phyloP scores from a whole-genome alignment of 768 basidiomycete genomes.

The Panaeolus papilionaceus region DNA sequence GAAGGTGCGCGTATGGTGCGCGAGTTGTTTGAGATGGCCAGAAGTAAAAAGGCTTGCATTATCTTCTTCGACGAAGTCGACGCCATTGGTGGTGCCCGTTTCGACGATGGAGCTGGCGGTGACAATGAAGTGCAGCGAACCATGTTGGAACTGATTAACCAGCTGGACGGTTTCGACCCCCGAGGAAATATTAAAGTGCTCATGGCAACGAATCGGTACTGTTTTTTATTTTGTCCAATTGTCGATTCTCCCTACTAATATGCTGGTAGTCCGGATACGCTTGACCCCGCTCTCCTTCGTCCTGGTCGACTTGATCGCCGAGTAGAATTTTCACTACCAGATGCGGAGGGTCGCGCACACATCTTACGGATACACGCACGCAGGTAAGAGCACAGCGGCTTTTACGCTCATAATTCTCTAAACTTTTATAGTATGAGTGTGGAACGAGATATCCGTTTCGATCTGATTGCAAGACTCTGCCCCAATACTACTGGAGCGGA shows the following conservation, averaged over 20 bases:
- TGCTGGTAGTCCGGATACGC: constrained; percentile 84
- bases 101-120: constrained; percentile 98
- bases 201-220: constrained; percentile 97
- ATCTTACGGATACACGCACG: constrained; percentile 97
- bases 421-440: constrained; percentile 83
- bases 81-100: constrained; percentile 96
- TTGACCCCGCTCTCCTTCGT: constrained; percentile 94
- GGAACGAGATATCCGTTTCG: constrained; percentile 96
- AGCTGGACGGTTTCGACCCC: constrained; percentile 97
- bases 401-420: neutral
- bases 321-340: constrained; percentile 95
- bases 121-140: constrained; percentile 99
- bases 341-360: constrained; percentile 95
- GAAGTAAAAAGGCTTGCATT: constrained; percentile 98
- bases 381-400: constrained; percentile 57
- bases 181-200: constrained; percentile 99
- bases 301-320: constrained; percentile 96
- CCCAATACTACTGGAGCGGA: constrained; percentile 99
- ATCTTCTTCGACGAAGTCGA: constrained; percentile 99
- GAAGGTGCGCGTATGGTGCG: constrained; percentile 99
- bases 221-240: constrained; percentile 16
- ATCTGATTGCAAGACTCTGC: constrained; percentile 95
- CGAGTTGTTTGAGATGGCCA: constrained; percentile 98
- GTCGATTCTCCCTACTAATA: constrained; percentile 12
- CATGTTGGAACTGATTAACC: constrained; percentile 99